A percentile compares a stretch with the other conserved stretches of the same genome.
These are phyloP conservation scores for Picochlorum sp. DNA, from an alignment of 139 green algal genomes.

Conservation along the genomic window DNA sequence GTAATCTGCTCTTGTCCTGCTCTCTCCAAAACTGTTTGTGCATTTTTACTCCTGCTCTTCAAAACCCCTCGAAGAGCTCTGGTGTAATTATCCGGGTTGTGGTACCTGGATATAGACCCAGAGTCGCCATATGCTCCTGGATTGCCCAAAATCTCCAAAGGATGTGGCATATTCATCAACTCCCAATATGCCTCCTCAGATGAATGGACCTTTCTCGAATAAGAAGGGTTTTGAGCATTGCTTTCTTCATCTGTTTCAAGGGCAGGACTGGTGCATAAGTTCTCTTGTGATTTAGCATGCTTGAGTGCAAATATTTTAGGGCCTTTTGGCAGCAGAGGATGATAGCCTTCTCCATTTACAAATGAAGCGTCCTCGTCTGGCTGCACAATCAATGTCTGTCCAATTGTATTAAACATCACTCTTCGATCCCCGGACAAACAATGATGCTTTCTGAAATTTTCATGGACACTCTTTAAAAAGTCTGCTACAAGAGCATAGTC, in stretches of 20 bases:
- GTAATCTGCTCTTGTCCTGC: background rate
- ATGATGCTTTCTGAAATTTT: slow-evolving; percentile 68
- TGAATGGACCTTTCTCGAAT: background rate
- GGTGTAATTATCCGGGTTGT: slow-evolving; percentile 96
- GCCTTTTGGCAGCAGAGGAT: slow-evolving; percentile 74
- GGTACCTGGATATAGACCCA: slow-evolving; percentile 84
- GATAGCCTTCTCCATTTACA: slow-evolving; percentile 40
- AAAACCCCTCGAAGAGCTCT: slow-evolving; percentile 39
- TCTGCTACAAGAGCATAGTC: slow-evolving; percentile 84
- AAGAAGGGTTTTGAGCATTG: background rate
- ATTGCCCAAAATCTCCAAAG: slow-evolving; percentile 84
- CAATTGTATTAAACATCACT: slow-evolving; percentile 85
- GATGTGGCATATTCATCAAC: slow-evolving; percentile 89
- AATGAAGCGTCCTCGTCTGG: slow-evolving; percentile 44
- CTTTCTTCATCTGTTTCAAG: background rate
- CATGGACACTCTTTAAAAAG: slow-evolving; percentile 49
- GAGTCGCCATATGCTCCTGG: slow-evolving; percentile 66
- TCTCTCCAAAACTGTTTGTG: background rate
- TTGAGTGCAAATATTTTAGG: slow-evolving; percentile 51
- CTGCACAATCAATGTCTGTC: slow-evolving; percentile 82
- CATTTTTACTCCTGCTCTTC: background rate
- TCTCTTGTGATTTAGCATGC: background rate
- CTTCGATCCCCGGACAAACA: slow-evolving; percentile 45
- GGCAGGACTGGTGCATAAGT: background rate
- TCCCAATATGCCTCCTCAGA: slow-evolving; percentile 51